Evolutionary conservation across 306 rosid species (phyloP).

Genomic region (Quercus agrifolia): DNA sequence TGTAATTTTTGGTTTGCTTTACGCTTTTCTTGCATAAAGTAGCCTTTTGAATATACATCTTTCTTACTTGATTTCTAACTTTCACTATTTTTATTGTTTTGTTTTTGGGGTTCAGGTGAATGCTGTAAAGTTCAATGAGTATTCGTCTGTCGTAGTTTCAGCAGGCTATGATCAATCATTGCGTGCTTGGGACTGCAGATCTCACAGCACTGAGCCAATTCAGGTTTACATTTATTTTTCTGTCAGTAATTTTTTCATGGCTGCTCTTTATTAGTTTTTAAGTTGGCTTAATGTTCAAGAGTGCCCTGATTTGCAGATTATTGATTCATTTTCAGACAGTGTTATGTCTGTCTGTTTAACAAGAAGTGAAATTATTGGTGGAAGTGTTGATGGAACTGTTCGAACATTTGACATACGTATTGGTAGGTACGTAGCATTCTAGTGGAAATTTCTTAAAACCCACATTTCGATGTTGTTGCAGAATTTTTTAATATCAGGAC

Average conservation of each 20-base stretch:
- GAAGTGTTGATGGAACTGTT: conserved; percentile 96
- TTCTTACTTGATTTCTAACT: not conserved
- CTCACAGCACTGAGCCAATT: conserved; percentile 88
- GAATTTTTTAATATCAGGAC: not conserved
- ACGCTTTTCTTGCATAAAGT: too few relatives aligned
- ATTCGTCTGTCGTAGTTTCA: conserved; percentile 78
- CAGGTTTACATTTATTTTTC: conserved; percentile 46
- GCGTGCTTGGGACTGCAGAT: conserved; percentile 98
- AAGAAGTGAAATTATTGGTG: conserved; percentile 84
- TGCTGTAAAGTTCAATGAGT: conserved; percentile 84
- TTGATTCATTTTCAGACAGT: conserved; percentile 79
- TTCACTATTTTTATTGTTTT: not conserved
- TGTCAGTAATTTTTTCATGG: not conserved
- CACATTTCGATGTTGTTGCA: not conserved
- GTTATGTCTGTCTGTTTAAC: conserved; percentile 90
- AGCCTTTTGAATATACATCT: too few relatives aligned
- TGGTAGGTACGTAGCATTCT: conserved; percentile 54
- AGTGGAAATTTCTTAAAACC: not conserved
- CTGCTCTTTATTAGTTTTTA: conserved; percentile 4
- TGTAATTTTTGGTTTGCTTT: too few relatives aligned
- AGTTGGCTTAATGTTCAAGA: conserved; percentile 22
- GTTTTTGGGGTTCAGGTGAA: conserved; percentile 47
- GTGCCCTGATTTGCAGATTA: conserved; percentile 56
- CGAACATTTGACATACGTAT: conserved; percentile 83
- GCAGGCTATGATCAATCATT: conserved; percentile 91